phyloP scores from a whole-genome alignment of 2,329 filamentous ascomycete genomes.

The Botryosphaeria dothidea region DNA sequence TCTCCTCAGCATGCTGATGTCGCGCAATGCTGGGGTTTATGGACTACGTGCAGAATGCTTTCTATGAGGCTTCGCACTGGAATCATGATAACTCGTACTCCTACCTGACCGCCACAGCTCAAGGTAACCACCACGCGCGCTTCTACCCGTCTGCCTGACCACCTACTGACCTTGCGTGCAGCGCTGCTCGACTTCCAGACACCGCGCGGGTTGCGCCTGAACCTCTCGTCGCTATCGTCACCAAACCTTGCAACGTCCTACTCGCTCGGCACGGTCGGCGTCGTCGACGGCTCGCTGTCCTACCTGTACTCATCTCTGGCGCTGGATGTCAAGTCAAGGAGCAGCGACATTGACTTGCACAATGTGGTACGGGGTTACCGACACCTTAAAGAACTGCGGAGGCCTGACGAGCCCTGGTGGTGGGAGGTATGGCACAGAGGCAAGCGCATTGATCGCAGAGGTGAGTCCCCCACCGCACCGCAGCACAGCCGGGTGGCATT shows the following conservation, averaged over 20 bases:
- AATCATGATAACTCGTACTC: slow-evolving; percentile 91
- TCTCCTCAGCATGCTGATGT: slow-evolving; percentile 14
- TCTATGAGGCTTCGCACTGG: slow-evolving; percentile 85
- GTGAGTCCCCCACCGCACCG: slow-evolving; percentile 30
- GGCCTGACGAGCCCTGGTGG: slow-evolving; percentile 51
- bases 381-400: slow-evolving; percentile 68
- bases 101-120: slow-evolving; percentile 77
- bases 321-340: slow-evolving; percentile 67
- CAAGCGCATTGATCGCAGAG: slow-evolving; percentile 50
- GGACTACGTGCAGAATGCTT: slow-evolving; percentile 92
- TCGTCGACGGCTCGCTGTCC: slow-evolving; percentile 95
- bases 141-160: slow-evolving; percentile 1
- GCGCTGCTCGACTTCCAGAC: slow-evolving; percentile 87
- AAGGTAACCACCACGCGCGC: slow-evolving; percentile 57
- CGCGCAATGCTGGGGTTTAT: slow-evolving; percentile 85
- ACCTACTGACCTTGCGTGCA: slow-evolving; percentile 36
- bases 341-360: slow-evolving; percentile 73
- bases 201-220: slow-evolving; percentile 79
- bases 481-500: slow-evolving; percentile 14
- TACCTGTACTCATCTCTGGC: slow-evolving; percentile 92
- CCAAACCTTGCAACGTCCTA: slow-evolving; percentile 95
- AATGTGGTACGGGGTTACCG: slow-evolving; percentile 81
- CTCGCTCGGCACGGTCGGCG: slow-evolving; percentile 81
- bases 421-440: slow-evolving; percentile 58
- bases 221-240: slow-evolving; percentile 87